A percentile compares a stretch with the other conserved stretches of the same genome.
phyloP scores from a whole-genome alignment of 306 rosid species.

The Erythrophleum fordii region DNA sequence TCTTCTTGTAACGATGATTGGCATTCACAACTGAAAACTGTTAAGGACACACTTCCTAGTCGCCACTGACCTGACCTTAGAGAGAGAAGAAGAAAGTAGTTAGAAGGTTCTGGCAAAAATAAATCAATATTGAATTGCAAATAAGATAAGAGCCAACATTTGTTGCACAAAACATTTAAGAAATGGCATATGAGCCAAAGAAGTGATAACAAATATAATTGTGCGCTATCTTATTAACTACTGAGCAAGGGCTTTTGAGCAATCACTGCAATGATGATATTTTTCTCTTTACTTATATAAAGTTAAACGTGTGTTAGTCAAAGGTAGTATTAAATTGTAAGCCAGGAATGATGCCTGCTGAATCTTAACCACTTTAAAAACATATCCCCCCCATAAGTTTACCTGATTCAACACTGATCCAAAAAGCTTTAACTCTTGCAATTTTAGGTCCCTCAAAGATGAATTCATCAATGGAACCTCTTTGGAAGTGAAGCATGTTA shows the following conservation, averaged over 20 bases:
- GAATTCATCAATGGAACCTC: constrained; percentile 77
- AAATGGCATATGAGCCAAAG: constrained; percentile 12
- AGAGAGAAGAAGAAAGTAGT: constrained; percentile 44
- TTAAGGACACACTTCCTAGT: constrained; percentile 65
- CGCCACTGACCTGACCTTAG: constrained; percentile 95
- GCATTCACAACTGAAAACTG: constrained; percentile 42
- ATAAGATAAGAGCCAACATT: constrained; percentile 5
- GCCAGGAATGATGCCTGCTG: neutral
- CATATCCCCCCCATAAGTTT: constrained; percentile 35
- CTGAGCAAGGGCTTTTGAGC: constrained; percentile 13
- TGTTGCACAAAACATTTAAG: constrained; percentile 14
- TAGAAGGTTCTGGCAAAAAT: constrained; percentile 30
- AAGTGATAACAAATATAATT: constrained; percentile 4
- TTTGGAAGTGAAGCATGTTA: constrained; percentile 64
- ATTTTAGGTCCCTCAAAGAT: constrained; percentile 76
- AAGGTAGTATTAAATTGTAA: neutral
- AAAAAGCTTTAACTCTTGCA: constrained; percentile 65
- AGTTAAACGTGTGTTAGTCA: neutral
- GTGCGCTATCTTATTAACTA: neutral
- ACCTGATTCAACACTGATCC: constrained; percentile 95
- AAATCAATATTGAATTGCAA: constrained; percentile 18
- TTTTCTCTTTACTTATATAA: neutral
- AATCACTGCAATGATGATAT: constrained; percentile 14
- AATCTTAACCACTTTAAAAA: constrained; percentile 27
- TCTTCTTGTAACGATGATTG: constrained; percentile 49